Base-by-base conservation (phyloP, 2,329 filamentous ascomycete genomes). In the Rutstroemia sp. region DNA sequence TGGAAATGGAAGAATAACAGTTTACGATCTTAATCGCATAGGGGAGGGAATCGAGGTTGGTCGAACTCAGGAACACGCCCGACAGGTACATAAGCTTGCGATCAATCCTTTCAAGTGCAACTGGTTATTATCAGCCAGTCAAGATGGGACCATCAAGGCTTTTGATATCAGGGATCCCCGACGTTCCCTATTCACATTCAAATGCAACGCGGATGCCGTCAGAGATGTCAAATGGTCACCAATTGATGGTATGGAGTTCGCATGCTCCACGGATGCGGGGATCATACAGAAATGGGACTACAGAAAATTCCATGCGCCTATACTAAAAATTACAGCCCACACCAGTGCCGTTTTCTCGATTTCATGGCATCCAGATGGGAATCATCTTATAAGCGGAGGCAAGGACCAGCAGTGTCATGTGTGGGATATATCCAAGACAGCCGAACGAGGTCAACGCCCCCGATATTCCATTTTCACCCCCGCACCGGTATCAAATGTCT, bases 351-450 rank as follows among this genome's bases (percentile, higher is more conserved):
- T 81, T 63, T 75, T 78, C 2, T 76, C 81, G 0, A 80, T 86
- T 45, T 77, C 81, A 3, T 88, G 84, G 84, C 84, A 88, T 61
- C 80, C 82, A 0, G 84, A 87, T 64, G 84, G 84, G 14, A 75
- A 78, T n/a, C 82, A 87, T 63, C 70, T 87, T 10, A 76, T 84
- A 49, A 87, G 82, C 60, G 82, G 78, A 4, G 83, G 83, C 6
- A 73, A 78, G 61, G 84, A 88, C 65, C 77, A 76, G 58, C 79
- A 78, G 53, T 79, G 83, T 40, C 76, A 84, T 63, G 79, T 87
- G 5, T 88, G 84, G 84, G 82, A 87, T 63, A 70, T 87, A 57
- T 79, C 80, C 5, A 75, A 73, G 51, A 76, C 74, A 6, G 81
- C 79, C 16, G 82, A 86, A 61, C 82, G 83, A 68, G 75, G 81